These are phyloP conservation scores for Gentiana straminea DNA, from an alignment of 257 asterid species.

Conservation along the genomic window DNA sequence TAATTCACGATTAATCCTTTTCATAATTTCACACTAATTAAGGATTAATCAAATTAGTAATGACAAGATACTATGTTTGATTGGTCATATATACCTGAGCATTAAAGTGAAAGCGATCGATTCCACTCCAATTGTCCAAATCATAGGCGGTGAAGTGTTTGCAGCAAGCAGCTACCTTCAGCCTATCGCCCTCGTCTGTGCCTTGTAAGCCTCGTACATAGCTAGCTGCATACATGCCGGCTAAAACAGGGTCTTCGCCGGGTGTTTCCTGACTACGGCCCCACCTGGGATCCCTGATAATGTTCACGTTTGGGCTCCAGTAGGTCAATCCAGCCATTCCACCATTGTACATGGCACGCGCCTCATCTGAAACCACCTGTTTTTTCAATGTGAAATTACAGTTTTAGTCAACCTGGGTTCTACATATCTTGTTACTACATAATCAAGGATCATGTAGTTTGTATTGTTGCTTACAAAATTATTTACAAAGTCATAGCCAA, in stretches of 20 bases:
- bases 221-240: slow-evolving; percentile 60
- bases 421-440: too few species aligned
- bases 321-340: slow-evolving; percentile 72
- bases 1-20: neutral
- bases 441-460: too few species aligned
- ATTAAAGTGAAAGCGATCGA: slow-evolving; percentile 72
- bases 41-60: too few species aligned
- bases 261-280: slow-evolving; percentile 93
- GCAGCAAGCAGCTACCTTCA: slow-evolving; percentile 87
- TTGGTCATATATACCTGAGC: slow-evolving; percentile 38
- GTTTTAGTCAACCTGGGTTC: too few species aligned
- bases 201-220: slow-evolving; percentile 73
- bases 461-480: too few species aligned
- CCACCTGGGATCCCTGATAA: slow-evolving; percentile 87
- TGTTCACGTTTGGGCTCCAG: slow-evolving; percentile 92
- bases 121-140: slow-evolving; percentile 73
- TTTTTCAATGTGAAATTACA: neutral
- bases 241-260: slow-evolving; percentile 74
- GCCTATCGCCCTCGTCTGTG: slow-evolving; percentile 39
- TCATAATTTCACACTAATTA: too few species aligned
- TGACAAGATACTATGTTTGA: too few species aligned
- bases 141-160: slow-evolving; percentile 89
- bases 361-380: slow-evolving; percentile 85
- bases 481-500: too few species aligned
- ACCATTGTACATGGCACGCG: slow-evolving; percentile 80